Evolutionary conservation across 768 basidiomycete species (phyloP), one percentile per base, ranked within the genome.

Genomic region (Boletus insuetus): DNA sequence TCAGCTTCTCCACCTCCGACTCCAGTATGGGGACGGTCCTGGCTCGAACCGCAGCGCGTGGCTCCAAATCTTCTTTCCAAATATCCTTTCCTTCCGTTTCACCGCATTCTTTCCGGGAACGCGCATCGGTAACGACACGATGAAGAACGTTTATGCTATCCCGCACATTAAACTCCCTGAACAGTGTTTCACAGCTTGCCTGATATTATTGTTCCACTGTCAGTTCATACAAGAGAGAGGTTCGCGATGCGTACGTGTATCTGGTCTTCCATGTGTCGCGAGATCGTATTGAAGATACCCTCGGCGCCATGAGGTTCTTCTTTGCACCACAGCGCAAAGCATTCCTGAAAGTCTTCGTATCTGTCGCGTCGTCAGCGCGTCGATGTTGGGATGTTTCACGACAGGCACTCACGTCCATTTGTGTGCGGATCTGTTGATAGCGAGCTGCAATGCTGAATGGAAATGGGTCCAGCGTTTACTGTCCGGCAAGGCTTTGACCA

Each of bases 61-160:
- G 86, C 43, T 82, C 79, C 31, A 91, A 69, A 53, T 83, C 75
- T 46, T 83, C 81, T 55, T 72, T 80, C 89, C 89, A 92, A 1
- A 79, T 62, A 64, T 90, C 86, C 14, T 77, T 79, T 0, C 75
- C 75, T 13, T 69, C 59, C n/a, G 55, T 64, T 26, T 70, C 70
- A 4, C 69, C 77, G 8, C 77, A 76, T 44, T 75, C 74, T 35
- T 76, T 77, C 49, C 84, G 82, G 22, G 79, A 64, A 66, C 84
- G 58, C 9, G 88, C 89, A 32, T 89, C 88, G 12, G 76, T 82
- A 1, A 91, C 82, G 14, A 89, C 80, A 12, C 77, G 76, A 56
- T 91, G 88, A 13, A 92, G 75, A 4, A 76, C 77, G 66, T 92
- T 89, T 32, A 91, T 79, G 59, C 82, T 86, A 43, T 85, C 83